phyloP scores from a whole-genome alignment of 768 basidiomycete species.

The Suillus paluster region DNA sequence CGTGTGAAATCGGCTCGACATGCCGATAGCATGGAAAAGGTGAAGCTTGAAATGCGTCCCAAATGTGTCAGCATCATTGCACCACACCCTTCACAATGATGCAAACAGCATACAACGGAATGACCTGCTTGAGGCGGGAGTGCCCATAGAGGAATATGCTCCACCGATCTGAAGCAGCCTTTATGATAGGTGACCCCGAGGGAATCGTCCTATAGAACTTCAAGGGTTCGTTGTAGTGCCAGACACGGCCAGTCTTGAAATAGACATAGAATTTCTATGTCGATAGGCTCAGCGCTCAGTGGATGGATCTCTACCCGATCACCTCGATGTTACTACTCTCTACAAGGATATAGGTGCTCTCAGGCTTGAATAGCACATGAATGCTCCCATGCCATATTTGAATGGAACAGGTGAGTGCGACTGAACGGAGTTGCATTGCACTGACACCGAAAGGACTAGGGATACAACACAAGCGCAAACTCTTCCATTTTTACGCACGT shows the following conservation, averaged over 20 bases:
- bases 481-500: slow-evolving; percentile 4
- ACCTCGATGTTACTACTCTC: slow-evolving; percentile 7
- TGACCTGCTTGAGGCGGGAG: background rate
- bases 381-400: slow-evolving; percentile 27
- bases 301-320: slow-evolving; percentile 11
- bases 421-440: slow-evolving; percentile 8
- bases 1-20: slow-evolving; percentile 26
- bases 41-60: slow-evolving; percentile 16
- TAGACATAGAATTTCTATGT: background rate
- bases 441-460: background rate
- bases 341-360: slow-evolving; percentile 17
- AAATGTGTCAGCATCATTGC: background rate
- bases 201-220: background rate
- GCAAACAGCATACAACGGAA: background rate
- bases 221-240: background rate
- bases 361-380: slow-evolving; percentile 21
- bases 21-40: slow-evolving; percentile 18
- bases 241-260: slow-evolving; percentile 4
- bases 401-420: slow-evolving; percentile 23
- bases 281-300: background rate
- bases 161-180: background rate
- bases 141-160: background rate
- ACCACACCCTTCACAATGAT: slow-evolving; percentile 1
- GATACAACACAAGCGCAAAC: background rate
- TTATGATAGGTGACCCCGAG: slow-evolving; percentile 1